These are phyloP conservation scores for Nitzschia sp. DNA, from an alignment of 108 stramenopile species.

Conservation along the genomic window DNA sequence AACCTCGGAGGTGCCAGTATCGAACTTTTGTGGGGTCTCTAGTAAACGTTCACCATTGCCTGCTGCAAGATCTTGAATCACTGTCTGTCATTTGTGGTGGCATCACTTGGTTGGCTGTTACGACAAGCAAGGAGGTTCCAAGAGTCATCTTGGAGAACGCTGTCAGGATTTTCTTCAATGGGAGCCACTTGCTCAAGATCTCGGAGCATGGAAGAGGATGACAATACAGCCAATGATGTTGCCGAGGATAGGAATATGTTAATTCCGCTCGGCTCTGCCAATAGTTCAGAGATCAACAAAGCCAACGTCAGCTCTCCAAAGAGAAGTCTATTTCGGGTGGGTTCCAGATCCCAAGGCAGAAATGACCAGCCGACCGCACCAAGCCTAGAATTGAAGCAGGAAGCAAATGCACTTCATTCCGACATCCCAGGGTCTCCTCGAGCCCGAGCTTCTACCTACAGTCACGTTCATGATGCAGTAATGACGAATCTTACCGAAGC, in stretches of 20 bases:
- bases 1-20: no score
- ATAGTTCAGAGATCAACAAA: not conserved
- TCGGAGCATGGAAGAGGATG: conserved; percentile 22
- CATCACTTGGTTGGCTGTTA: no score
- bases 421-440: conserved; percentile 20
- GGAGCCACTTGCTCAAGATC: conserved; percentile 6
- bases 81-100: no score
- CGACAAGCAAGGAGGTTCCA: no score
- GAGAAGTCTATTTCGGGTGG: no score
- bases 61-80: no score
- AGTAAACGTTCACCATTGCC: no score
- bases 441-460: conserved; percentile 45
- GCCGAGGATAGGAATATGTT: no score
- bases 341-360: no score
- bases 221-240: not conserved
- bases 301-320: conserved; percentile 1
- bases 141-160: not conserved
- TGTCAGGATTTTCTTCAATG: conserved; percentile 3
- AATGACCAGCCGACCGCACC: no score
- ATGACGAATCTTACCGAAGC: conserved; percentile 38
- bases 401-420: not conserved
- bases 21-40: no score
- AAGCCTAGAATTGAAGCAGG: conserved; percentile 7
- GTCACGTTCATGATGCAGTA: conserved; percentile 48
- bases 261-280: no score